phyloP scores from a whole-genome alignment of 148 eudicot genomes.

The Persicaria maculosa region DNA sequence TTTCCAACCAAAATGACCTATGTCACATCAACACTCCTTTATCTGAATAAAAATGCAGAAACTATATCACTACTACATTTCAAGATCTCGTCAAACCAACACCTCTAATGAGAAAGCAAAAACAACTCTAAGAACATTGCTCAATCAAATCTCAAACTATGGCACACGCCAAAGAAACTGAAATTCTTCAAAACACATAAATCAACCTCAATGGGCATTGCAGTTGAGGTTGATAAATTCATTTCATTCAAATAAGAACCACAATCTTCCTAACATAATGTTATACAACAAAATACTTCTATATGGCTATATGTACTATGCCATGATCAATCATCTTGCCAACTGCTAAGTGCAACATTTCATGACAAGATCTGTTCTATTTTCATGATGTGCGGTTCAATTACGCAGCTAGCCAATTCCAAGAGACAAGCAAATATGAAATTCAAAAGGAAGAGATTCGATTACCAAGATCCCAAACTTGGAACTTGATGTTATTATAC shows the following conservation, averaged over 20 bases:
- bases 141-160: background rate
- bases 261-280: background rate
- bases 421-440: background rate
- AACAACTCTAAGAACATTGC: too few species aligned
- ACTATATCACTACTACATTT: too few species aligned
- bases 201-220: background rate
- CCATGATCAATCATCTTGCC: background rate
- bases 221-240: background rate
- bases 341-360: background rate
- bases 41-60: too few species aligned
- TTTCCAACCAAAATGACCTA: background rate
- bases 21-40: too few species aligned
- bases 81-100: too few species aligned
- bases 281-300: background rate
- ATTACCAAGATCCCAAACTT: slow-evolving; percentile 86
- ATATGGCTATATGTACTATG: background rate
- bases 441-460: background rate
- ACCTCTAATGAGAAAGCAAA: too few species aligned
- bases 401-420: background rate
- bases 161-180: background rate
- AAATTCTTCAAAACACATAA: background rate
- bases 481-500: slow-evolving; percentile 92
- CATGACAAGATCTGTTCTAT: background rate
- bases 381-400: background rate
- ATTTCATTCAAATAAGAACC: background rate